Evolutionary conservation across 140 eudicot genomes (phyloP), one percentile per base, ranked within the genome.

Genomic region (Flaveria floridana): DNA sequence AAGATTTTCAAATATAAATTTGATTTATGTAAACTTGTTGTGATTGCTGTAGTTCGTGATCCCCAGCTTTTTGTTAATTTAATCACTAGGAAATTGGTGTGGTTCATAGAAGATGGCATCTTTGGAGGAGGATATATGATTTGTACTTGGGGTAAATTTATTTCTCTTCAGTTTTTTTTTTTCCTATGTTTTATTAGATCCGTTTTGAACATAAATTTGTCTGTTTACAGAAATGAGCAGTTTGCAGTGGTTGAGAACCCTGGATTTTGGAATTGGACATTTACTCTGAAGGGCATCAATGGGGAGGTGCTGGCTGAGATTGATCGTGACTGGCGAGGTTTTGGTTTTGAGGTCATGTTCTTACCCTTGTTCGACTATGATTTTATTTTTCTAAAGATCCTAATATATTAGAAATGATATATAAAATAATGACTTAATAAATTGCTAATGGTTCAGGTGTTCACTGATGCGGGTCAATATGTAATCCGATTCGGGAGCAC

Each of bases 91-190:
- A 93, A 83, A 56, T 93, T 78, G 98, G 98, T 69, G 98, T 93
- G 71, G 98, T 93, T 75, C 98, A 93, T 70, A 77, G 86, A 86
- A 85, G 98, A 83, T 93, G 98, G 98, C 98, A 93, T 93, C 96
- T 90, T 7, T 93, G 98, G 98, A 90, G 86, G 83, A 88, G 97
- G 85, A 77, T 85, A 72, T 94, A 94, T 82, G 97, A 90, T 81
- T 73, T 94, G 76, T 94, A 94, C 82, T 81, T 94, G 90, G 99
- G 96, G 99, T 94, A 85, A 71, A 13, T 6, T 28, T 48, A 44
- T 72, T 48, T 25, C 6, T 0, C 21, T 39, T 16, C 65, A 18
- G 10, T 9, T 47, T 70, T 10, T 37, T 48, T 73, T 0, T 20
- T 18, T 2, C 42, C 0, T 42, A 20, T 2, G 39, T 13, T 21